Conservation (phyloP, 1,284 basidiomycete genomes). For the Ustilago vetiveriae region DNA sequence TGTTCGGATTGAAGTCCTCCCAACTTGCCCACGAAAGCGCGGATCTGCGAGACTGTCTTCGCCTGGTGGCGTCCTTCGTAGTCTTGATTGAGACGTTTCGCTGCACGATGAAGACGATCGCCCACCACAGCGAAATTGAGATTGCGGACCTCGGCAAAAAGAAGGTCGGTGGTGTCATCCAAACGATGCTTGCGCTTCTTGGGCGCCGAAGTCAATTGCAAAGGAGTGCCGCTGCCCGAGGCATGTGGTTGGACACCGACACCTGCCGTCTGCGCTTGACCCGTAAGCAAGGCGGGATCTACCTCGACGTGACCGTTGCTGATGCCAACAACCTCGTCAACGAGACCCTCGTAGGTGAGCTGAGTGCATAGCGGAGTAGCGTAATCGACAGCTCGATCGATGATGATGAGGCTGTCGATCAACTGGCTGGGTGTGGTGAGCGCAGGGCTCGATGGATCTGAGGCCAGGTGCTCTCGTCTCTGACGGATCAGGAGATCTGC, state of each 20-base stretch:
- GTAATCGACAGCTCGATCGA: slow-evolving; percentile 94
- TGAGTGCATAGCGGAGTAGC: slow-evolving; percentile 95
- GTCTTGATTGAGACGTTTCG: slow-evolving; percentile 86
- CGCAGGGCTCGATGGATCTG: slow-evolving; percentile 58
- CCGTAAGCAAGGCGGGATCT: slow-evolving; percentile 78
- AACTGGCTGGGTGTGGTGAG: slow-evolving; percentile 58
- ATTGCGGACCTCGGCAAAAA: slow-evolving; percentile 86
- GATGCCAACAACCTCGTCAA: slow-evolving; percentile 93
- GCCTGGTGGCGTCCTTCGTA: slow-evolving; percentile 84
- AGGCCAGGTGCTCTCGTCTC: slow-evolving; percentile 68
- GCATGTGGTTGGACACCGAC: slow-evolving; percentile 28
- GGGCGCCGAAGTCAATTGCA: slow-evolving; percentile 43
- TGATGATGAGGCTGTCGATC: slow-evolving; percentile 85
- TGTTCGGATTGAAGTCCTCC: slow-evolving; percentile 91
- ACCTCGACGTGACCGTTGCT: slow-evolving; percentile 91
- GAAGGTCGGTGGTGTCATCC: slow-evolving; percentile 78
- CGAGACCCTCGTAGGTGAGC: slow-evolving; percentile 93
- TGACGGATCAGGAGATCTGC: slow-evolving; percentile 78
- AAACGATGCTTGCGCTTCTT: slow-evolving; percentile 76
- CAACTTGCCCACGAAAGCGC: slow-evolving; percentile 93
- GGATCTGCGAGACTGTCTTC: slow-evolving; percentile 90
- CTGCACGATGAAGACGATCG: slow-evolving; percentile 80
- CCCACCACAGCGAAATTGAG: slow-evolving; percentile 95
- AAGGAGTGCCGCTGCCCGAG: slow-evolving; percentile 44
- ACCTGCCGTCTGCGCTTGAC: slow-evolving; percentile 37